Base-by-base conservation (phyloP, 2,329 filamentous ascomycete species). In the Pseudocercospora cruenta region DNA sequence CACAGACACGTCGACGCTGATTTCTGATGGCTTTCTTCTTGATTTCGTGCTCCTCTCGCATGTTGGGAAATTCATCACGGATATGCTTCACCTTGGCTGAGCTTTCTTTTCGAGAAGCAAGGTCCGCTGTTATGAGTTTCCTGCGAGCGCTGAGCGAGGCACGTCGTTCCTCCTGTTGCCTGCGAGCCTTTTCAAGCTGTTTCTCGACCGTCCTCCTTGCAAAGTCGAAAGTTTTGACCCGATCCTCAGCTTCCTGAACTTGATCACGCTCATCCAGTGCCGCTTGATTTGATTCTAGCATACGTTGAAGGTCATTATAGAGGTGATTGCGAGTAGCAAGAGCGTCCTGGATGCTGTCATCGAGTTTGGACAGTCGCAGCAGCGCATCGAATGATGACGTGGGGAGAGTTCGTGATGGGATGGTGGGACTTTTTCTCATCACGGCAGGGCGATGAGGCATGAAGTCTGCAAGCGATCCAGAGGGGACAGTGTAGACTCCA, bases 331-430 rank as follows among this genome's bases (percentile, higher is more conserved):
- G 88, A 0, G 92, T 96, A 1, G 89, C 87, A 9, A 97, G 81
- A 1, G 93, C 93, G 78, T 98, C 94, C 76, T 96, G 93, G 24
- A 97, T 92, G 62, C 93, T 96, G 76, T 91, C 92, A 69, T 97
- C 93, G 16, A 98, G 84, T 65, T 94, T 97, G 5, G 92, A 90
- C 10, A 98, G 84, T 67, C 91, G 90, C 89, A 97, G 94, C 21
- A 98, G 83, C 1, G 91, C 88, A 74, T 93, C 93, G 77, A 96
- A 97, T 0, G 93, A 93, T 0, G 93, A 93, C 0, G 91, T 93
- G 0, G 86, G 75, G n/a, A 86, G 81, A 71, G 1, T 83, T 78
- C 5, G 84, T 36, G 60, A 53, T 1, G 36, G 47, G 7, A 39
- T 22, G 28, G 54, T 19, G 2, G 62, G 43, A 24, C 36, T 62